Base-by-base conservation (phyloP, 1,284 basidiomycete genomes). In the Trametes polyzona region DNA sequence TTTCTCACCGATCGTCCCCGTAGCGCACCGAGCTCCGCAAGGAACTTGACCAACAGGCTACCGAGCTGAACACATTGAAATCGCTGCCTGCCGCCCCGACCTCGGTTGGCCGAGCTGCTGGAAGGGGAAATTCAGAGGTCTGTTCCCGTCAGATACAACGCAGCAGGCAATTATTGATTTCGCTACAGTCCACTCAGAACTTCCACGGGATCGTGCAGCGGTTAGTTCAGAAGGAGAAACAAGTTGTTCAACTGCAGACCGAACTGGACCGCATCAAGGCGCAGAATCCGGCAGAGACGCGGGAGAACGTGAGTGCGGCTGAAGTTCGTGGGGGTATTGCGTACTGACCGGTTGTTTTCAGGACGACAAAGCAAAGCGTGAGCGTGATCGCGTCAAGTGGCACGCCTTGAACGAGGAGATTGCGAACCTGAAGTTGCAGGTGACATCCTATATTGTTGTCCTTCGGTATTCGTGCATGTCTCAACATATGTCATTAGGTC, bases 221-320 rank as follows among this genome's bases (percentile, higher is more conserved):
- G 8, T 76, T 96, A 7, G 83, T 91, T 3, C 83, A 87, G 67
- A 95, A 94, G 70, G 93, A 96, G 74, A 93, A 91, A 68, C 85
- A 94, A 69, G 90, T 93, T 1, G 70, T 85, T 7, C 84, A 88
- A 55, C 78, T 96, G 5, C 87, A 88, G 68, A 78, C 81, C 3
- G 90, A 94, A 64, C 72, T 95, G 8, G 90, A 90, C 59, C 79
- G 81, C 27, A 73, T 84, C 55, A 83, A 82, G 58, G 73, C 77
- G 3, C 80, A 83, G 66, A 83, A 83, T 69, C 83, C 83, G 2
- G 69, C 64, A 8, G 87, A 90, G 50, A 70, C 71, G 4, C 74
- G 80, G 30, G 86, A 89, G 61, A 76, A 78, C 47, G 89, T 91
- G 67, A 52, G 87, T 67, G 32, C 17, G 1, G 14, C 2, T 19